A percentile compares a stretch with the other conserved stretches of the same genome.
phyloP scores from a whole-genome alignment of 495 filamentous ascomycete genomes.

The Podospora bellae-mahoneyi region DNA sequence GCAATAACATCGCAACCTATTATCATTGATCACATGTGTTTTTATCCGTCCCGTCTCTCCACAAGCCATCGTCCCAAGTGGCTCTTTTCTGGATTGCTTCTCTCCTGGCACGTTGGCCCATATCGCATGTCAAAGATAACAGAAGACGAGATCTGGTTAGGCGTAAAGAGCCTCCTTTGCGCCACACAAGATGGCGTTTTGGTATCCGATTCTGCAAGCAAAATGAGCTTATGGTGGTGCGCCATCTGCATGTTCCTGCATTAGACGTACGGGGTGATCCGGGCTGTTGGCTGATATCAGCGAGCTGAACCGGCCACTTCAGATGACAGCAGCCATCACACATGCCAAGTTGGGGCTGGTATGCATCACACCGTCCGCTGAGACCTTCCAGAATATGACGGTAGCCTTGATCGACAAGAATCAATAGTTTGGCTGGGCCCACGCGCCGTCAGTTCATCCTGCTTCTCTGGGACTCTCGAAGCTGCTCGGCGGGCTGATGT shows the following conservation, averaged over 20 bases:
- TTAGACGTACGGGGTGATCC: background rate
- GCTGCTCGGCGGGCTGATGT: background rate
- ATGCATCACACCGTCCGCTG: background rate
- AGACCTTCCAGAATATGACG: background rate
- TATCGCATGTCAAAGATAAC: background rate
- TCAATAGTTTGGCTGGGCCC: background rate
- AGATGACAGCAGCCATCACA: background rate
- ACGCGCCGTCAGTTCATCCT: background rate
- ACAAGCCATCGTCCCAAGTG: background rate
- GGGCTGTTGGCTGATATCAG: background rate
- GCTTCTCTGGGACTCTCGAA: background rate
- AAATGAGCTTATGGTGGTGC: background rate
- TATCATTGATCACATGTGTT: constrained; percentile 2
- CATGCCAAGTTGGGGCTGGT: background rate
- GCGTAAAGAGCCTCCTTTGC: background rate
- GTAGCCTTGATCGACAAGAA: background rate
- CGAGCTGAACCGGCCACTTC: background rate
- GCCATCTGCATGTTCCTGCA: background rate
- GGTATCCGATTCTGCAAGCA: background rate
- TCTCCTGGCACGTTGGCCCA: background rate
- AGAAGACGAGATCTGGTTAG: background rate
- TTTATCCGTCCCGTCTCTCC: background rate
- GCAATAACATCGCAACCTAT: background rate
- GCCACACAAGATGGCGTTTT: background rate
- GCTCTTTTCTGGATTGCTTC: background rate